Evolutionary conservation across 179 eudicot species (phyloP).

Genomic region (Amaranthus tricolor): DNA sequence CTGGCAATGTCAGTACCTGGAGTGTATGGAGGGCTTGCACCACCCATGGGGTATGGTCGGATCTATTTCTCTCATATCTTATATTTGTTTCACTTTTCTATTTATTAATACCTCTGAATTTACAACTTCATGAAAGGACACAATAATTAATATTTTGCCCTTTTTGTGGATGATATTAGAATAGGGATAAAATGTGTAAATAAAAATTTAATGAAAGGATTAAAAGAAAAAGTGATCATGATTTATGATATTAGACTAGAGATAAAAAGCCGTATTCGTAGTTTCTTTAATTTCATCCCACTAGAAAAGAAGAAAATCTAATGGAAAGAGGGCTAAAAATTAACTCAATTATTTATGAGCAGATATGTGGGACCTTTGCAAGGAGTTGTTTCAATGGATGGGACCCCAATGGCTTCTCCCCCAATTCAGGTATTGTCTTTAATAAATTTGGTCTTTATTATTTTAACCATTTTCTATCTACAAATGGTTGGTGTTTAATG

Average conservation of each 20-base stretch:
- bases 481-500: neutral
- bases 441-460: neutral
- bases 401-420: slow-evolving; percentile 59
- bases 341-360: slow-evolving; percentile 27
- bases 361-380: slow-evolving; percentile 96
- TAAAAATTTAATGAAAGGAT: neutral
- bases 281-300: too few relatives aligned
- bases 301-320: too few relatives aligned
- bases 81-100: neutral
- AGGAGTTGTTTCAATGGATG: slow-evolving; percentile 95
- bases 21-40: slow-evolving; percentile 73
- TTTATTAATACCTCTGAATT: too few relatives aligned
- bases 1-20: slow-evolving; percentile 72
- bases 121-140: too few relatives aligned
- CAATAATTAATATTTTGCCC: too few relatives aligned
- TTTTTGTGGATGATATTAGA: too few relatives aligned
- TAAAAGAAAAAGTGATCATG: slow-evolving; percentile 1
- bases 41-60: slow-evolving; percentile 82
- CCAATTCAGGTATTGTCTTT: slow-evolving; percentile 53
- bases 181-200: neutral
- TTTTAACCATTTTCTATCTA: neutral
- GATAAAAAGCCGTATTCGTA: too few relatives aligned
- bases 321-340: neutral
- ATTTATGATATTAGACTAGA: too few relatives aligned
- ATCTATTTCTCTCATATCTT: neutral